A percentile compares a stretch with the other conserved stretches of the same genome.
These are phyloP conservation scores for Echium plantagineum DNA, from an alignment of 257 asterid genomes.

Conservation along the genomic window DNA sequence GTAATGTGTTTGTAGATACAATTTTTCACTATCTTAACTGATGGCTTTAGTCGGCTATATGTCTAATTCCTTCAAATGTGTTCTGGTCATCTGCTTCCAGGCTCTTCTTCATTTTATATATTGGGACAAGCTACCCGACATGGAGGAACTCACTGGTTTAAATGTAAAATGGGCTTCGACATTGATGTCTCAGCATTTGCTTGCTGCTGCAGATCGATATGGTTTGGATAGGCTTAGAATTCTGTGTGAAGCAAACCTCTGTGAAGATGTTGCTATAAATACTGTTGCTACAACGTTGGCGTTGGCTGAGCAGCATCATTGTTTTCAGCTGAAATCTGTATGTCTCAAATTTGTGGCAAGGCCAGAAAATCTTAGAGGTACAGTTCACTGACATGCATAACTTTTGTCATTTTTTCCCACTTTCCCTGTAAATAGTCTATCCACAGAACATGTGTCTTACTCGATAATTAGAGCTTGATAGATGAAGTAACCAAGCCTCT, in stretches of 20 bases:
- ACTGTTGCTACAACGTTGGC: conserved; percentile 97
- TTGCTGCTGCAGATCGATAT: conserved; percentile 93
- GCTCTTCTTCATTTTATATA: conserved; percentile 82
- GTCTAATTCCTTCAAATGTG: background rate
- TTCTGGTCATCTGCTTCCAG: conserved; percentile 17
- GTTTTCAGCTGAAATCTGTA: conserved; percentile 74
- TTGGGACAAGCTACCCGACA: conserved; percentile 73
- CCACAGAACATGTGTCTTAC: background rate
- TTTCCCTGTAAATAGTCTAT: too few species aligned
- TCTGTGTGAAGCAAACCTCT: conserved; percentile 77
- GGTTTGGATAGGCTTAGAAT: conserved; percentile 82
- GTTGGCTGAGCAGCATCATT: conserved; percentile 93
- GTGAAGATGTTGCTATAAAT: conserved; percentile 77
- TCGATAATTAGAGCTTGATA: background rate
- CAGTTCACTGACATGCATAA: background rate
- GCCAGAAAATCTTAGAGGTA: conserved; percentile 86
- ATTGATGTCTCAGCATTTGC: conserved; percentile 89
- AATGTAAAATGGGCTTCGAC: conserved; percentile 81
- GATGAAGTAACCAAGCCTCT: too few species aligned
- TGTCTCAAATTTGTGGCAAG: conserved; percentile 75
- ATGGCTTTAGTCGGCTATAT: background rate
- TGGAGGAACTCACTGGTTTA: conserved; percentile 86
- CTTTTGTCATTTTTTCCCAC: background rate
- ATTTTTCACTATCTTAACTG: too few species aligned
- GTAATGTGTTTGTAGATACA: background rate